Evolutionary conservation across 345 rosid species (phyloP), one percentile per base, ranked within the genome.

Genomic region (Isatis tinctoria): DNA sequence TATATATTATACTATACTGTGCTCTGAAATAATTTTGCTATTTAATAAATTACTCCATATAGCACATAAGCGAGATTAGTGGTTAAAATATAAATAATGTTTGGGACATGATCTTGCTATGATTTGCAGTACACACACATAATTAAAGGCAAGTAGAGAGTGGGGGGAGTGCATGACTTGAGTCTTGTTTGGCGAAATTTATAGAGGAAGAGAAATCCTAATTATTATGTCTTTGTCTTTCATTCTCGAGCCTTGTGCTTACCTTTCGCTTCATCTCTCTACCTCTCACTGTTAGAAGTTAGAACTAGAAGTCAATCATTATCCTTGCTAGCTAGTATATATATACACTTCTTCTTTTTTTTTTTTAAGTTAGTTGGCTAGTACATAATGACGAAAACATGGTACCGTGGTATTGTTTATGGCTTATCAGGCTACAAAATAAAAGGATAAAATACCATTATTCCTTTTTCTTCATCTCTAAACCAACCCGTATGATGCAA

Each of bases 231-330:
- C 67, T 66, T 47, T 67, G 54, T 74, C 61, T 74, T 59, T 67
- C 68, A 18, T 17, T 52, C 68, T 74, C 78, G 78, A 74, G 78
- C 78, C 78, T 49, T 74, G 68, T 60, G 78, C 78, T 74, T 48
- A 6, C 54, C 59, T 27, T 45, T 65, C 57, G 10, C 65, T 65
- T 26, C 37, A 41, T 54, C 65, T 54, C 70, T 63, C 43, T 17
- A 48, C 35, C 68, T 49, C 70, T 63, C 58, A 35, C 36, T 64
- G 47, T 20, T n/a, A 2, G 20, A 43, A 54, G 44, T 13, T 53
- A 8, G 54, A 65, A 44, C 71, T 56, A 56, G 40, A 65, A 65
- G 72, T 73, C 72, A 56, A 74, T 74, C 77, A 73, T 65, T 44
- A 73, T 36, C 48, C 48, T 65, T 73, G 16, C 56, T 64, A 53